Base-by-base conservation (phyloP, 225 moss, liverwort and hornwort species). In the Physcomitrium patens region DNA sequence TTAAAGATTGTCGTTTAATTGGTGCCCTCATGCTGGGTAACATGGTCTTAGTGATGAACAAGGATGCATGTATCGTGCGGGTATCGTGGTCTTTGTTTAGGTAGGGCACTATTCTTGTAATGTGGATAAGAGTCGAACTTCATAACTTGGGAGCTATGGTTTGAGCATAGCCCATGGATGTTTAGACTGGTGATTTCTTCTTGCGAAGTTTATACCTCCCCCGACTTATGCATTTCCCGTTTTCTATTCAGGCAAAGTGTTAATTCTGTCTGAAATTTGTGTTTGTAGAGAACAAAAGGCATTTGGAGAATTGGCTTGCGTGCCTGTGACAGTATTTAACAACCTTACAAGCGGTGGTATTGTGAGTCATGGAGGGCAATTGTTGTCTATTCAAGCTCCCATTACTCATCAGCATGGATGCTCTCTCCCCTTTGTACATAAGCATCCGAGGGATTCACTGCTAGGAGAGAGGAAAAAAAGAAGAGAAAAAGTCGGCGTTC, bases 271-370 rank as follows among this genome's bases (percentile, higher is more conserved):
- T 58, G 24, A 16, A 15, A 51, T 31, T 59, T 45, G 20, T 44
- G 15, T 46, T 27, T 67, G 48, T 82, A 90, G 90, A 82, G 52
- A 82, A 86, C 73, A 83, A 86, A 81, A 61, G 85, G 83, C 86
- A 88, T 53, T 58, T 90, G 90, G 83, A 90, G 86, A 76, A 80
- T 68, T 90, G 90, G 90, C 83, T 90, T 12, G 83, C 88, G 19
- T 72, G 78, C 68, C 76, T 86, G 58, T 84, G 73, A 84, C 12
- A 71, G 68, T 68, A 64, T 68, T n/a, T 78, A 54, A 71, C 67
- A 8, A 41, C 46, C 69, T 53, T 24, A 62, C 52, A 22, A 58
- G 61, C 69, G 15, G 27, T 63, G 43, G 18, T 22, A 24, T 5
- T 17, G 44, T 27, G 69, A 53, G 61, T 37, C 16, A 53, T 54